These are phyloP conservation scores for Fusarium albidum DNA, from an alignment of 2,329 filamentous ascomycete genomes.

Conservation along the genomic window DNA sequence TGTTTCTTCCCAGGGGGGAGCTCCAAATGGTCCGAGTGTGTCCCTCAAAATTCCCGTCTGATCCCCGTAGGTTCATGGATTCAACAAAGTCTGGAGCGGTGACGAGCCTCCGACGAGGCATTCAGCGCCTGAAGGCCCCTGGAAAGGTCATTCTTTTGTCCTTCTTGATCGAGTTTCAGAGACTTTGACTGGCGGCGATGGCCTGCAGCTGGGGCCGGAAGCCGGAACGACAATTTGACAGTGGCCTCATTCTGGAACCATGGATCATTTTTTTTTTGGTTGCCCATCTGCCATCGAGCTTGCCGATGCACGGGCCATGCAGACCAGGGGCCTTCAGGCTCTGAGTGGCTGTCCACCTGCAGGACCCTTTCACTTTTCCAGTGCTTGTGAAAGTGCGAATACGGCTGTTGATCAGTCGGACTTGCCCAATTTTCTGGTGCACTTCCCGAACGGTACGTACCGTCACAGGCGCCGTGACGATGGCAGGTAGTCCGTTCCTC, in stretches of 20 bases:
- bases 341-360: conserved; percentile 16
- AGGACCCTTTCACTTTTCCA: conserved; percentile 22
- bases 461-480: not conserved
- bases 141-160: not conserved
- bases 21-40: conserved; percentile 29
- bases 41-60: conserved; percentile 38
- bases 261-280: conserved; percentile 29
- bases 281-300: conserved; percentile 28
- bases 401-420: conserved; percentile 4
- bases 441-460: conserved; percentile 24
- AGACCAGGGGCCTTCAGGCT: conserved; percentile 28
- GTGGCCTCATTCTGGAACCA: conserved; percentile 49
- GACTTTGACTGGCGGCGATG: conserved; percentile 24
- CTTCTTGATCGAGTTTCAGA: not conserved
- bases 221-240: conserved; percentile 41
- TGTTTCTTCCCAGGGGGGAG: conserved; percentile 18
- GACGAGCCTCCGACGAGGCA: conserved; percentile 13
- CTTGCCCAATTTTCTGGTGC: conserved; percentile 18
- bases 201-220: conserved; percentile 40
- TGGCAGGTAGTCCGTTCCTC: conserved; percentile 14
- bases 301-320: conserved; percentile 27
- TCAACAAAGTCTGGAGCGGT: conserved; percentile 31
- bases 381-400: conserved; percentile 28
- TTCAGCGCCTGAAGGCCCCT: conserved; percentile 4
- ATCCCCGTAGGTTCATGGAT: conserved; percentile 25